Conservation (phyloP, 176 grass and related monocot genomes). For the Hordeum marinum region DNA sequence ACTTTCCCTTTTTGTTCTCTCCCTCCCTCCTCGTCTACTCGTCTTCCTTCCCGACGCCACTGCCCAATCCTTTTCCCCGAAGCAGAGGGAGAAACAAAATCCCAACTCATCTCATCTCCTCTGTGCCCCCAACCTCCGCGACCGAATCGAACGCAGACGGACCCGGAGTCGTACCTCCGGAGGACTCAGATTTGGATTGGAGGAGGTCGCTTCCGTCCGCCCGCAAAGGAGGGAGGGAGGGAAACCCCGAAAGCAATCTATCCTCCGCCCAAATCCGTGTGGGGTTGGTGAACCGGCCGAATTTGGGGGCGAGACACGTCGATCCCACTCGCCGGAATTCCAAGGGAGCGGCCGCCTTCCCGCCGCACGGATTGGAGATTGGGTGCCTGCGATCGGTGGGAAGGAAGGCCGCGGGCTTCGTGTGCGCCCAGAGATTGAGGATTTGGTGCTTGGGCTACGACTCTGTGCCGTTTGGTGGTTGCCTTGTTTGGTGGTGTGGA, state of each 20-base stretch:
- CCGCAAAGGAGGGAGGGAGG: background rate
- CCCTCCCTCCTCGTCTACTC: background rate
- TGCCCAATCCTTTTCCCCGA: slow-evolving; percentile 19
- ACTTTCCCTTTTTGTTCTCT: slow-evolving; percentile 8
- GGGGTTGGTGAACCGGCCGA: slow-evolving; percentile 35
- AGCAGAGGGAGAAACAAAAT: background rate
- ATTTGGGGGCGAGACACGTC: slow-evolving; percentile 33
- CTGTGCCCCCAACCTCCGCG: background rate
- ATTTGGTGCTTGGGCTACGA: slow-evolving; percentile 7
- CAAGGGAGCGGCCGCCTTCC: slow-evolving; percentile 23
- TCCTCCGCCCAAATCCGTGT: slow-evolving; percentile 21
- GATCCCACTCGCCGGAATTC: slow-evolving; percentile 24
- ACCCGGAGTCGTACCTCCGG: background rate
- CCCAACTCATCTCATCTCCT: background rate
- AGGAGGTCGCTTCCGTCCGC: slow-evolving; percentile 33
- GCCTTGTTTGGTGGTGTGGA: slow-evolving; percentile 30
- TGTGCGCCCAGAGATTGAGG: slow-evolving; percentile 4
- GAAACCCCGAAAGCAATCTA: slow-evolving; percentile 25
- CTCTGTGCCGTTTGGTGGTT: slow-evolving; percentile 17
- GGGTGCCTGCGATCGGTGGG: background rate
- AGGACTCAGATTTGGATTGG: slow-evolving; percentile 29
- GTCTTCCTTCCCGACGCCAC: slow-evolving; percentile 13
- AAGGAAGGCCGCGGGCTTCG: background rate
- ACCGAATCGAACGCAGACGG: slow-evolving; percentile 22
- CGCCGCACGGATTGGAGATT: background rate